Percentiles rank a stretch among this genome's conserved stretches.
Conservation (phyloP, 306 rosid genomes). For the Vigna mungo region DNA sequence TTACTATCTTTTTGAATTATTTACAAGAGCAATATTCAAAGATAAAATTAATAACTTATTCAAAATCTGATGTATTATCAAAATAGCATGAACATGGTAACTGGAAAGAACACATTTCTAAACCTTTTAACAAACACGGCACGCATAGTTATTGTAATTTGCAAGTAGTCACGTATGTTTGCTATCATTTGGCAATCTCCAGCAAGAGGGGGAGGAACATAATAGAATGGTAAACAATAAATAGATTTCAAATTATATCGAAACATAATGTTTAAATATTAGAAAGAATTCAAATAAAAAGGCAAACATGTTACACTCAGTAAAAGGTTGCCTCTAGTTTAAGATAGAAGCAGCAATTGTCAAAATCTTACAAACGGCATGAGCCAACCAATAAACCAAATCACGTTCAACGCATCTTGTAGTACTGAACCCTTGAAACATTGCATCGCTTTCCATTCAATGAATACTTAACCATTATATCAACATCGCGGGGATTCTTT, state of each 20-base stretch:
- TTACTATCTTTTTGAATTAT: no score
- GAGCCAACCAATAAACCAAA: not conserved
- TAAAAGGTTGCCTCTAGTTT: constrained; percentile 12
- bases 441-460: constrained; percentile 70
- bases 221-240: constrained; percentile 16
- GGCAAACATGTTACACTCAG: constrained; percentile 29
- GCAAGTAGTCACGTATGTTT: not conserved
- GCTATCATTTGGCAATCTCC: no score
- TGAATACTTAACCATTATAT: constrained; percentile 82
- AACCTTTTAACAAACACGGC: no score
- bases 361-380: constrained; percentile 38
- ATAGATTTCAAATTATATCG: constrained; percentile 43
- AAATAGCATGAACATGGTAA: not conserved
- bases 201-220: not conserved
- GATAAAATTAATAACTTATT: no score
- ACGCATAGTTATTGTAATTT: no score
- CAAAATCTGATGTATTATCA: not conserved
- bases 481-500: constrained; percentile 89
- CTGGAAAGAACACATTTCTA: no score
- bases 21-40: no score
- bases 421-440: constrained; percentile 72
- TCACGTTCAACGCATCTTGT: constrained; percentile 79
- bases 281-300: constrained; percentile 43
- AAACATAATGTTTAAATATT: constrained; percentile 35
- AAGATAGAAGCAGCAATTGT: constrained; percentile 35